These are phyloP conservation scores for Myxozyma geophila DNA, from an alignment of 805 yeast genomes.

Conservation along the genomic window DNA sequence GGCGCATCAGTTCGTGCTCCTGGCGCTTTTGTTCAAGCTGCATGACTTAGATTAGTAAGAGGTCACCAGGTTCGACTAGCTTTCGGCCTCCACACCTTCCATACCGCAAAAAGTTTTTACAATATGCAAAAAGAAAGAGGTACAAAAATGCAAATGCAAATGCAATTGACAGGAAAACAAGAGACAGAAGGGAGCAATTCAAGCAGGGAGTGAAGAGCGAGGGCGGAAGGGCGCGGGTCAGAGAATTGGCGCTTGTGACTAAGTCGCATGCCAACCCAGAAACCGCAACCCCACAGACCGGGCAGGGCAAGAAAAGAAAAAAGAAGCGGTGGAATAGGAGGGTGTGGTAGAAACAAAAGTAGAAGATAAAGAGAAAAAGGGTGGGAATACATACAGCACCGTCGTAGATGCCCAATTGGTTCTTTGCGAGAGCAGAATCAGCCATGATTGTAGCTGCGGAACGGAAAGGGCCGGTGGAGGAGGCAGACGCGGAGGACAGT, in stretches of 20 bases:
- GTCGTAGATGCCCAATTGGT: conserved; percentile 24
- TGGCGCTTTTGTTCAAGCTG: conserved; percentile 40
- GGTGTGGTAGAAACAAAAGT: neutral
- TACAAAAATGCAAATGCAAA: no score
- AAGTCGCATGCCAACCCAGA: neutral
- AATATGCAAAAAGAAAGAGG: neutral
- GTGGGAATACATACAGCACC: conserved; percentile 22
- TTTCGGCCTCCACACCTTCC: neutral
- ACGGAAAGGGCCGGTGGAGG: conserved; percentile 13
- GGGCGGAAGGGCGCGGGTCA: no score
- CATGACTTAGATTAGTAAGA: conserved; percentile 6
- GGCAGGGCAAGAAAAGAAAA: neutral
- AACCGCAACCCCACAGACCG: conserved; percentile 8
- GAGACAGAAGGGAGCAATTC: no score
- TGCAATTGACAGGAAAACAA: no score
- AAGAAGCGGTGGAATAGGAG: neutral
- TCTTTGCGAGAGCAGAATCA: conserved; percentile 25
- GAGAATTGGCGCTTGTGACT: no score
- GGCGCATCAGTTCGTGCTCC: conserved; percentile 37
- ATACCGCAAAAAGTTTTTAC: neutral
- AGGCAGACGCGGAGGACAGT: neutral
- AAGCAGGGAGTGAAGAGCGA: no score
- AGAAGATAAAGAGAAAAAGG: neutral
- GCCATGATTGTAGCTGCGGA: conserved; percentile 20
- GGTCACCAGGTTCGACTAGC: neutral